A percentile compares a stretch with the other conserved stretches of the same genome.
Conservation (phyloP, 164 flowering plant genomes). For the Echeveria elegans region DNA sequence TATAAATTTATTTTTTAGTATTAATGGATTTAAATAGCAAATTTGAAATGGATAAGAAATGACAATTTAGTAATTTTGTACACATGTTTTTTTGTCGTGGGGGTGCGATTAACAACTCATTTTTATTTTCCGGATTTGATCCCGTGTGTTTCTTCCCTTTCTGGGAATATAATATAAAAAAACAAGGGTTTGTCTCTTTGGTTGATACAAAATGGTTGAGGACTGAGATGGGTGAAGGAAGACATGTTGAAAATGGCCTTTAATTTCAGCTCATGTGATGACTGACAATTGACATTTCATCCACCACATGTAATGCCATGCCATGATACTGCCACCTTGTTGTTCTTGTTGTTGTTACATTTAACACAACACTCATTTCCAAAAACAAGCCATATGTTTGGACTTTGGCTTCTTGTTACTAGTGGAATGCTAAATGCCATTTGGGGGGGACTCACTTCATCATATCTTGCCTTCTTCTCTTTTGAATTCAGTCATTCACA, state of each 20-base stretch:
- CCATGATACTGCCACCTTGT: too few relatives aligned
- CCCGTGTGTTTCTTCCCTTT: too few relatives aligned
- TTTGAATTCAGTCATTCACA: not conserved
- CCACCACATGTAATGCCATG: not conserved
- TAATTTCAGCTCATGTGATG: not conserved
- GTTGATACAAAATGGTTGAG: not conserved
- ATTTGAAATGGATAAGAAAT: too few relatives aligned
- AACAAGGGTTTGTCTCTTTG: not conserved
- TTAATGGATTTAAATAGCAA: too few relatives aligned
- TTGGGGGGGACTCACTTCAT: not conserved
- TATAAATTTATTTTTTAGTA: too few relatives aligned
- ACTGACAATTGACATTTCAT: not conserved
- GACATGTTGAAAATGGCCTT: not conserved
- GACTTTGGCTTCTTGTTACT: not conserved
- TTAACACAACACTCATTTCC: not conserved
- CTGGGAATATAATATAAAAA: too few relatives aligned
- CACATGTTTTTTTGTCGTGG: too few relatives aligned
- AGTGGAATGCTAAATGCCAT: slow-evolving; percentile 3
- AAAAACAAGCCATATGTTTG: slow-evolving; percentile 1
- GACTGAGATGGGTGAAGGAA: too few relatives aligned
- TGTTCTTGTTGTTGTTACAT: not conserved
- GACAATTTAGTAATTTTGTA: too few relatives aligned
- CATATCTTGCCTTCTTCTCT: not conserved
- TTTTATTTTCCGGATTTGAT: too few relatives aligned
- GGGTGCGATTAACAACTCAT: too few relatives aligned